phyloP scores from a whole-genome alignment of 2,329 filamentous ascomycete species.

The Nakataea oryzae region DNA sequence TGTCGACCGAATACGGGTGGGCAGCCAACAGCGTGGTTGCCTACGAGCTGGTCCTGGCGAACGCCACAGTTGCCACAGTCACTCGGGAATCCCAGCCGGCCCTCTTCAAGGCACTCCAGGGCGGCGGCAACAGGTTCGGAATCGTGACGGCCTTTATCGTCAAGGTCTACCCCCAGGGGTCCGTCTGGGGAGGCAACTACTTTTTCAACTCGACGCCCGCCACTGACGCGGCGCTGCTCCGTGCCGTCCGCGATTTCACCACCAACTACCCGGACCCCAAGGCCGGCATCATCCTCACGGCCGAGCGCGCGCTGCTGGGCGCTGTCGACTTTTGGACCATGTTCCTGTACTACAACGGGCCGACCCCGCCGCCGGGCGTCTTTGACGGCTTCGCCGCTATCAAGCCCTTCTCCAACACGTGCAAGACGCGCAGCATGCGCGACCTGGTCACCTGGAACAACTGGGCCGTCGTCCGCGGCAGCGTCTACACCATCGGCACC shows the following conservation, averaged over 20 bases:
- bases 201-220: conserved; percentile 22
- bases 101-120: conserved; percentile 28
- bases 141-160: conserved; percentile 14
- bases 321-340: conserved; percentile 45
- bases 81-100: conserved; percentile 20
- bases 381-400: conserved; percentile 47
- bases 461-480: conserved; percentile 11
- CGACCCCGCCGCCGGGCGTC: conserved; percentile 35
- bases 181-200: conserved; percentile 31
- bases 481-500: conserved; percentile 13
- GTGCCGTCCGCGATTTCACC: conserved; percentile 37
- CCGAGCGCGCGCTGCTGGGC: conserved; percentile 30
- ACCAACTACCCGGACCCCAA: conserved; percentile 47
- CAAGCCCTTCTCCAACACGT: conserved; percentile 25
- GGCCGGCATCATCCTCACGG: conserved; percentile 48
- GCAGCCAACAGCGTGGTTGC: conserved; percentile 24
- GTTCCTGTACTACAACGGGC: conserved; percentile 54
- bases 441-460: conserved; percentile 17
- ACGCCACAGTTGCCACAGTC: conserved; percentile 24
- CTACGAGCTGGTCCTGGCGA: conserved; percentile 28
- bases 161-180: conserved; percentile 8
- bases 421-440: conserved; percentile 10
- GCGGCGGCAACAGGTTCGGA: conserved; percentile 22
- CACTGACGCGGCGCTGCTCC: conserved; percentile 19
- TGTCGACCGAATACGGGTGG: conserved; percentile 19